Percentiles rank a stretch among this genome's conserved stretches.
Conservation (phyloP, 2,329 filamentous ascomycete genomes). For the Macrophomina pseudophaseolina region DNA sequence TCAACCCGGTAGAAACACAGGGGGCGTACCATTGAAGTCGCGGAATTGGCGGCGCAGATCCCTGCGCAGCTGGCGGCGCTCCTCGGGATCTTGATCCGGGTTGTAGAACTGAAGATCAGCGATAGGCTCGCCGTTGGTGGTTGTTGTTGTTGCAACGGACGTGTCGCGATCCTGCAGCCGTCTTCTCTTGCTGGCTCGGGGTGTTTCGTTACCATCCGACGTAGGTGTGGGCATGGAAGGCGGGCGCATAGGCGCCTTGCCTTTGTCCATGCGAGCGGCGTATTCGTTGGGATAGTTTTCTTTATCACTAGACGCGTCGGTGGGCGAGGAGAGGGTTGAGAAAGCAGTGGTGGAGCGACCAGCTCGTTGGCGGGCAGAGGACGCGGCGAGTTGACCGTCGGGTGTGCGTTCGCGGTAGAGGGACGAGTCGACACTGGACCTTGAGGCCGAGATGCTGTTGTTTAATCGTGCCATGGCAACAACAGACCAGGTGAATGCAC, state of each 20-base stretch:
- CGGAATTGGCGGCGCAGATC: constrained; percentile 70
- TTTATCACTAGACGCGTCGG: constrained; percentile 49
- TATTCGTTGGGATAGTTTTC: constrained; percentile 46
- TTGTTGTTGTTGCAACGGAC: constrained; percentile 8
- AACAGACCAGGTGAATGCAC: no score
- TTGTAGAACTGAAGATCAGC: constrained; percentile 64
- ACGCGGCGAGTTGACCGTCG: constrained; percentile 28
- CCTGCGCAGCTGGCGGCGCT: constrained; percentile 73
- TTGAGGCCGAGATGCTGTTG: constrained; percentile 38
- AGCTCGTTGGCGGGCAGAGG: not conserved
- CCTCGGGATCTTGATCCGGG: constrained; percentile 77
- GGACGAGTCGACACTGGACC: constrained; percentile 37
- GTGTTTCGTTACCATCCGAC: constrained; percentile 39
- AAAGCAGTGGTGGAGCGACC: constrained; percentile 7
- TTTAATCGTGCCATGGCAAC: constrained; percentile 45
- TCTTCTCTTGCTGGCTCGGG: constrained; percentile 50
- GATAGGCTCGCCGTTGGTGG: constrained; percentile 26
- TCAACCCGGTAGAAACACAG: not conserved
- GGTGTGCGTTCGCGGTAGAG: constrained; percentile 46
- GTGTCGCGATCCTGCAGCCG: constrained; percentile 46
- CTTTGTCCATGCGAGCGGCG: constrained; percentile 44
- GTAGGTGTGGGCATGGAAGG: constrained; percentile 44
- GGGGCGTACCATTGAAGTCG: constrained; percentile 60
- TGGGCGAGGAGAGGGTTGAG: constrained; percentile 8
- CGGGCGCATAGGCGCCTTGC: constrained; percentile 40